Evolutionary conservation across 805 yeast genomes (phyloP).

Genomic region (Pichia ethanolica): DNA sequence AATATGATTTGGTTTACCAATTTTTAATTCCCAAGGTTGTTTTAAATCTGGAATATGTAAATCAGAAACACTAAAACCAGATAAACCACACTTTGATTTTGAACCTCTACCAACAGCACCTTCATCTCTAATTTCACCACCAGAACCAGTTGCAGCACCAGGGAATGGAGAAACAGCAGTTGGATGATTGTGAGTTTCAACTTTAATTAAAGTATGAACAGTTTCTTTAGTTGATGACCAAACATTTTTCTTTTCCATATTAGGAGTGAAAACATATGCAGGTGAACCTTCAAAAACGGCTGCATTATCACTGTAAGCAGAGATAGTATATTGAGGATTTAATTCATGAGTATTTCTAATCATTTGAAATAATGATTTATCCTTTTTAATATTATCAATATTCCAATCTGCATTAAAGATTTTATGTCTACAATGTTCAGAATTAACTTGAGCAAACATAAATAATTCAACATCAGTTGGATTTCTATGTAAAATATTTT

Average conservation of each 20-base stretch:
- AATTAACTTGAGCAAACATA: slow-evolving; percentile 99
- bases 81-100: slow-evolving; percentile 89
- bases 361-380: slow-evolving; percentile 81
- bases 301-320: slow-evolving; percentile 96
- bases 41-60: slow-evolving; percentile 72
- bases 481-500: slow-evolving; percentile 65
- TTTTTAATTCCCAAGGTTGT: slow-evolving; percentile 92
- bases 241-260: slow-evolving; percentile 48
- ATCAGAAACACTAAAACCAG: slow-evolving; percentile 91
- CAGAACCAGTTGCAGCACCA: slow-evolving; percentile 99
- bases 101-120: slow-evolving; percentile 99
- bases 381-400: slow-evolving; percentile 73
- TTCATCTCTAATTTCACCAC: slow-evolving; percentile 99
- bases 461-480: slow-evolving; percentile 97
- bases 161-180: slow-evolving; percentile 99
- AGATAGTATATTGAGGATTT: slow-evolving; percentile 74
- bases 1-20: slow-evolving; percentile 90
- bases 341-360: slow-evolving; percentile 85
- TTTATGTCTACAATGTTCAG: slow-evolving; percentile 99
- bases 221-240: slow-evolving; percentile 73
- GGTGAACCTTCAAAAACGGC: slow-evolving; percentile 86
- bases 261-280: slow-evolving; percentile 75
- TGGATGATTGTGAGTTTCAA: slow-evolving; percentile 98
- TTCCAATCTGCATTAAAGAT: slow-evolving; percentile 98
- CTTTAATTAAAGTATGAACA: slow-evolving; percentile 87